A percentile compares a stretch with the other conserved stretches of the same genome.
These are phyloP conservation scores for Elsinoe perseae DNA, from an alignment of 2,329 filamentous ascomycete genomes.

Conservation along the genomic window DNA sequence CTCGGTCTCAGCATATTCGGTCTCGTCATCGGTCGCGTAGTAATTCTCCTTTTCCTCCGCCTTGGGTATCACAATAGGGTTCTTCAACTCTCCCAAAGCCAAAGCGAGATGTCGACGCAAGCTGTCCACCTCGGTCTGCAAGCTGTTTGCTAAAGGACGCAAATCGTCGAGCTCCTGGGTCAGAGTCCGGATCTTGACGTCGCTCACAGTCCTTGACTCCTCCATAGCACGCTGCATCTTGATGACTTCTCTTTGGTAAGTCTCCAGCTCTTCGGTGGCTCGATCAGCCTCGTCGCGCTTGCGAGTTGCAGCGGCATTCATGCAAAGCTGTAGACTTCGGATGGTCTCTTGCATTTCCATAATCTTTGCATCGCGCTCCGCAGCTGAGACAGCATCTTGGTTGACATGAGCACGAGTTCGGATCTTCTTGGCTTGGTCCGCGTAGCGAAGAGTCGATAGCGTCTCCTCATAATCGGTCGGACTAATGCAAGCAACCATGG, in stretches of 20 bases:
- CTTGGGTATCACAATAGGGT: conserved; percentile 65
- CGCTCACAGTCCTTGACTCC: conserved; percentile 79
- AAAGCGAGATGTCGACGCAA: conserved; percentile 80
- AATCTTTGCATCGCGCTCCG: conserved; percentile 91
- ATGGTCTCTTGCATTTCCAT: conserved; percentile 93
- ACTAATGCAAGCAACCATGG: conserved; percentile 97
- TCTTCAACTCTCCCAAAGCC: conserved; percentile 76
- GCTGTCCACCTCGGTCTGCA: conserved; percentile 66
- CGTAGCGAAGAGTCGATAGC: conserved; percentile 88
- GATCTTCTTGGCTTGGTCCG: conserved; percentile 95
- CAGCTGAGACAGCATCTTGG: conserved; percentile 85
- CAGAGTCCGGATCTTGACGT: conserved; percentile 86
- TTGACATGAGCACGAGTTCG: conserved; percentile 91
- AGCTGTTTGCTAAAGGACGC: conserved; percentile 50
- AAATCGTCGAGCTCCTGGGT: conserved; percentile 45
- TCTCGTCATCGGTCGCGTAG: conserved; percentile 55
- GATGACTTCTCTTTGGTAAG: conserved; percentile 85
- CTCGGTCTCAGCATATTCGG: conserved; percentile 35
- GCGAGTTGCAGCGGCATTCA: conserved; percentile 49
- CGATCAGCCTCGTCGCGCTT: conserved; percentile 66
- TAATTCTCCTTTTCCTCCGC: conserved; percentile 31
- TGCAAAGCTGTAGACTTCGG: conserved; percentile 68
- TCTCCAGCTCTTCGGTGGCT: conserved; percentile 78
- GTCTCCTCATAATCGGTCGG: conserved; percentile 97
- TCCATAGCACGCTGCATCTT: conserved; percentile 95